A percentile compares a stretch with the other conserved stretches of the same genome.
Conservation (phyloP, 2,329 filamentous ascomycete species). For the Colletotrichum cereale region DNA sequence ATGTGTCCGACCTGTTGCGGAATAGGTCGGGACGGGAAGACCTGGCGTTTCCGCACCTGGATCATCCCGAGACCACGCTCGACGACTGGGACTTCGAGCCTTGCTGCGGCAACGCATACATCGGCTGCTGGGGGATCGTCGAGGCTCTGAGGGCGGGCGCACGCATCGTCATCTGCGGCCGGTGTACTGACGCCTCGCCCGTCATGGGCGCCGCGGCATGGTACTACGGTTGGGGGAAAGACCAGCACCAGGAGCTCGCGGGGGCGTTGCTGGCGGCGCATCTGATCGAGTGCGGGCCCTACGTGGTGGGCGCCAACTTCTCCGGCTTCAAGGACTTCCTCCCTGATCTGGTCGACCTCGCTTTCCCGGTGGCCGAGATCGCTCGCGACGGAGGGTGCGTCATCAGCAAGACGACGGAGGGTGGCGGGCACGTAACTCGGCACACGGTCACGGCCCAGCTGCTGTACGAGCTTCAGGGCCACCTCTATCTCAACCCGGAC, state of each 20-base stretch:
- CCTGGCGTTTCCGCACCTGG: conserved; percentile 45
- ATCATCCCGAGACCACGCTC: conserved; percentile 46
- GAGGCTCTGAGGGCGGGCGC: conserved; percentile 53
- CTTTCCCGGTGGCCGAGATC: conserved; percentile 64
- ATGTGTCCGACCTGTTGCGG: conserved; percentile 28
- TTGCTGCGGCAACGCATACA: conserved; percentile 58
- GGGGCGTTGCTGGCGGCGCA: conserved; percentile 60
- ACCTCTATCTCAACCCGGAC: conserved; percentile 62
- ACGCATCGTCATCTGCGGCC: conserved; percentile 58
- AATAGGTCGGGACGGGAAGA: background rate
- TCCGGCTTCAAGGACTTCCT: conserved; percentile 54
- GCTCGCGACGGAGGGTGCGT: conserved; percentile 57
- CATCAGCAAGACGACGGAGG: conserved; percentile 52
- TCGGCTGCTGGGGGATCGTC: conserved; percentile 60
- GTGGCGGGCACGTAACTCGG: conserved; percentile 49
- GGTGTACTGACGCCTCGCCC: conserved; percentile 58
- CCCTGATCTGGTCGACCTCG: conserved; percentile 50
- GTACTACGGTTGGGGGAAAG: conserved; percentile 62
- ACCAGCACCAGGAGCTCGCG: conserved; percentile 60
- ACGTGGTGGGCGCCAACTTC: conserved; percentile 66
- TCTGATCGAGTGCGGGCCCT: conserved; percentile 64
- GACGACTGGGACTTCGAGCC: conserved; percentile 46
- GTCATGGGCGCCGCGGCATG: conserved; percentile 66
- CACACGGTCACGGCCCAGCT: conserved; percentile 59
- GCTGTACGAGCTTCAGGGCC: conserved; percentile 62